Base-by-base conservation (phyloP, 2,329 filamentous ascomycete genomes). In the Pezicula rhizophila region DNA sequence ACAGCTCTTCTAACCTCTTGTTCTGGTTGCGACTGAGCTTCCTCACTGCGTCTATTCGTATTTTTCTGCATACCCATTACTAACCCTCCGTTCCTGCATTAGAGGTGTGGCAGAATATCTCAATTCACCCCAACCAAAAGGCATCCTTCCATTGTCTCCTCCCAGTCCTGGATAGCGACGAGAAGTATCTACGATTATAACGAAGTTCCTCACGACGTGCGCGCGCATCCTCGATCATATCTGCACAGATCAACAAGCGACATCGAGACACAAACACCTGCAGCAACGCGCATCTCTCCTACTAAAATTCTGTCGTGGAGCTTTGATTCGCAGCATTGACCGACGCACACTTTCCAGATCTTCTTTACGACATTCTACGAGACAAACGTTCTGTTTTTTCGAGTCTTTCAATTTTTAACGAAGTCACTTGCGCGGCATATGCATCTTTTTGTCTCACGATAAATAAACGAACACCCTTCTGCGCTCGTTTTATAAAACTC, bases 331-430 rank as follows among this genome's bases (percentile, higher is more conserved):
- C 57, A 61, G 62, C 56, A 59, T 59, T 61, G 52, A 58, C 56
- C 53, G 57, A 61, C 58, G 58, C 59, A 53, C 47, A 54, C 57
- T 60, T 59, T 52, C 57, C 56, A 53, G 55, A 59, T 57, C 49
- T 54, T 58, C 58, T 63, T 70, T 64, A 71, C 66, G 68, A 70
- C 62, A 57, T 65, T 66, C 66, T 63, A 71, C 67, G 68, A 70
- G 60, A 61, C 63, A 65, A 63, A 70, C 66, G 68, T 67, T 62
- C 56, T 59, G 52, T 48, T 58, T 53, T 62, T 54, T 54, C 53
- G 52, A 62, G 52, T 57, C 52, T 54, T 52, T 58, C 51, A 52
- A 52, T 49, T 55, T 60, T 58, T 57, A 51, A 60, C 56, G 54
- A 60, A 52, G 49, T 57, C 55, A 45, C 59, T 57, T 55, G 54